phyloP scores from a whole-genome alignment of 352 stramenopile species.

The Phytopythium cucurbitacearum region DNA sequence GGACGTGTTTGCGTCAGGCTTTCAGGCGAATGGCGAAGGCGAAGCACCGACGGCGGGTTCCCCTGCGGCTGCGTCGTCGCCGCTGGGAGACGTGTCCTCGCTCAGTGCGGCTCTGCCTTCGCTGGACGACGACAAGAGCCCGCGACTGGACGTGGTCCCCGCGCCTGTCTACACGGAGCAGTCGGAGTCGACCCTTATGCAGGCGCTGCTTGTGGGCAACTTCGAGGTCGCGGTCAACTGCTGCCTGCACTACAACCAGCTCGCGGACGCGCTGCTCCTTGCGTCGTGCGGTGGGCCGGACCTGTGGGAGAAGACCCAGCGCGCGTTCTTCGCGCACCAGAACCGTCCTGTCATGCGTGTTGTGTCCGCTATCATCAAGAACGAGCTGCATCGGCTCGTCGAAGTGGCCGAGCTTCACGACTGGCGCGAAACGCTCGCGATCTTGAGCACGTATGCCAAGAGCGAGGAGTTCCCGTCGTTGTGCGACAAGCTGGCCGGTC shows the following conservation, averaged over 20 bases:
- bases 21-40: constrained; percentile 37
- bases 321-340: constrained; percentile 91
- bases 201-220: constrained; percentile 96
- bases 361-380: constrained; percentile 95
- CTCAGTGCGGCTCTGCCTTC: constrained; percentile 41
- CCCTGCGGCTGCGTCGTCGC: constrained; percentile 5
- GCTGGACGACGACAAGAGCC: constrained; percentile 67
- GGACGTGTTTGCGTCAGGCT: constrained; percentile 75
- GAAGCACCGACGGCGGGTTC: constrained; percentile 10
- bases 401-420: constrained; percentile 90
- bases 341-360: constrained; percentile 94
- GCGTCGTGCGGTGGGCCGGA: constrained; percentile 91
- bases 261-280: constrained; percentile 95
- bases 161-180: constrained; percentile 81
- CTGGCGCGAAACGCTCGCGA: constrained; percentile 97
- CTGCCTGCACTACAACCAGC: constrained; percentile 94
- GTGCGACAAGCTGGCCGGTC: constrained; percentile 91
- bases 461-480: constrained; percentile 95
- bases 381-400: constrained; percentile 80
- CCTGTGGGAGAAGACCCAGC: constrained; percentile 95
- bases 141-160: constrained; percentile 58
- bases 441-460: constrained; percentile 97
- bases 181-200: constrained; percentile 92
- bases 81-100: constrained; percentile 45
- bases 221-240: constrained; percentile 97